Conservation (phyloP, 1,284 basidiomycete species). For the Apiotrichum gamsii region DNA sequence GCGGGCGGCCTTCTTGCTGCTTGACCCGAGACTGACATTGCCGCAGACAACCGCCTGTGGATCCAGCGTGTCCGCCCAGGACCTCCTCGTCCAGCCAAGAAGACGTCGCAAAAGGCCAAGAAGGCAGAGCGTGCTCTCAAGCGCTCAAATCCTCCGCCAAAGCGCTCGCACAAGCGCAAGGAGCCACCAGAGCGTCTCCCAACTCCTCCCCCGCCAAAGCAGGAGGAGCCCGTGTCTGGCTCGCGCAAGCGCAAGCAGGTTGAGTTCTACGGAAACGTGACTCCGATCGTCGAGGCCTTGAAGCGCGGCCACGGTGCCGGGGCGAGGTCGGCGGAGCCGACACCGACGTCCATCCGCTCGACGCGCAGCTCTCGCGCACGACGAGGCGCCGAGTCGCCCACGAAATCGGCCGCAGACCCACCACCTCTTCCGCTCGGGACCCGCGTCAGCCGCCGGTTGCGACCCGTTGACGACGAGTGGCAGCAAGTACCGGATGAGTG, state of each 20-base stretch:
- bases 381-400: background rate
- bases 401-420: slow-evolving; percentile 12
- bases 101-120: slow-evolving; percentile 36
- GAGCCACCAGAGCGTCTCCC: background rate
- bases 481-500: slow-evolving; percentile 47
- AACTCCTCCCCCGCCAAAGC: slow-evolving; percentile 10
- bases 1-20: too few species aligned
- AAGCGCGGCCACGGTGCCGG: slow-evolving; percentile 23
- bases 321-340: slow-evolving; percentile 3
- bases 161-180: slow-evolving; percentile 26
- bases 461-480: slow-evolving; percentile 43
- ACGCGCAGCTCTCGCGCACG: slow-evolving; percentile 11
- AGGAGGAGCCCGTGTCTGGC: slow-evolving; percentile 17
- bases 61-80: slow-evolving; percentile 47
- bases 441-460: slow-evolving; percentile 31
- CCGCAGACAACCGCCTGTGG: slow-evolving; percentile 53
- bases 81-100: slow-evolving; percentile 30
- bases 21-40: background rate
- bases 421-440: slow-evolving; percentile 28
- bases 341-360: slow-evolving; percentile 13
- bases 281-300: slow-evolving; percentile 32
- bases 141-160: slow-evolving; percentile 9
- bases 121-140: slow-evolving; percentile 20
- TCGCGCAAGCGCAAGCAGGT: slow-evolving; percentile 32
- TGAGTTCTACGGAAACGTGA: slow-evolving; percentile 38